These are phyloP conservation scores for Macadamia tetraphylla DNA, from an alignment of 164 flowering plant genomes.

Conservation along the genomic window DNA sequence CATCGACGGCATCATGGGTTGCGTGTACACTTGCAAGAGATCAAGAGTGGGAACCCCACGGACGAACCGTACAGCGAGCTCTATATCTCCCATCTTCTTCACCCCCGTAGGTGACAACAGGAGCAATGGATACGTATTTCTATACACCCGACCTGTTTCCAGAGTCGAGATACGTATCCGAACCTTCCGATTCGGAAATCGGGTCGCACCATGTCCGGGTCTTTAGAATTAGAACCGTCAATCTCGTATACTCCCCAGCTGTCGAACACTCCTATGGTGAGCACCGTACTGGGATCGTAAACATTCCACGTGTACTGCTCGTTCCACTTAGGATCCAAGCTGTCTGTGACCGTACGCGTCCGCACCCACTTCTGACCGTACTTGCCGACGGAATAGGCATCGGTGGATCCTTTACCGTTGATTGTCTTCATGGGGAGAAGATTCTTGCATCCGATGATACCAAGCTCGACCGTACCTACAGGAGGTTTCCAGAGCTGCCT, in stretches of 20 bases:
- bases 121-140: slow-evolving; percentile 53
- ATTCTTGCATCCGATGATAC: slow-evolving; percentile 66
- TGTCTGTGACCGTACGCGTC: slow-evolving; percentile 59
- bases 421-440: slow-evolving; percentile 64
- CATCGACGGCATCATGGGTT: slow-evolving; percentile 71
- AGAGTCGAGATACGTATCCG: slow-evolving; percentile 79
- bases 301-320: slow-evolving; percentile 95
- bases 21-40: slow-evolving; percentile 61
- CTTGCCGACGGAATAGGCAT: slow-evolving; percentile 80
- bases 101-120: slow-evolving; percentile 41
- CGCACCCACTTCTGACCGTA: slow-evolving; percentile 89
- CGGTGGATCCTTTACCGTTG: slow-evolving; percentile 61
- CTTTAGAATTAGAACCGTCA: slow-evolving; percentile 31
- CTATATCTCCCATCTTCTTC: slow-evolving; percentile 76
- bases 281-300: slow-evolving; percentile 79
- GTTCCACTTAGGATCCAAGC: slow-evolving; percentile 78
- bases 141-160: slow-evolving; percentile 52
- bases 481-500: slow-evolving; percentile 87
- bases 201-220: slow-evolving; percentile 22
- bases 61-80: slow-evolving; percentile 61
- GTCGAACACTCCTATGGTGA: slow-evolving; percentile 72
- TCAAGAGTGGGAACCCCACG: slow-evolving; percentile 49
- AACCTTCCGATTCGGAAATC: slow-evolving; percentile 80
- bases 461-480: slow-evolving; percentile 71
- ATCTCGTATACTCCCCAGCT: slow-evolving; percentile 34